Conservation (phyloP, 305 asterid genomes). For the Plantago lanceolata region DNA sequence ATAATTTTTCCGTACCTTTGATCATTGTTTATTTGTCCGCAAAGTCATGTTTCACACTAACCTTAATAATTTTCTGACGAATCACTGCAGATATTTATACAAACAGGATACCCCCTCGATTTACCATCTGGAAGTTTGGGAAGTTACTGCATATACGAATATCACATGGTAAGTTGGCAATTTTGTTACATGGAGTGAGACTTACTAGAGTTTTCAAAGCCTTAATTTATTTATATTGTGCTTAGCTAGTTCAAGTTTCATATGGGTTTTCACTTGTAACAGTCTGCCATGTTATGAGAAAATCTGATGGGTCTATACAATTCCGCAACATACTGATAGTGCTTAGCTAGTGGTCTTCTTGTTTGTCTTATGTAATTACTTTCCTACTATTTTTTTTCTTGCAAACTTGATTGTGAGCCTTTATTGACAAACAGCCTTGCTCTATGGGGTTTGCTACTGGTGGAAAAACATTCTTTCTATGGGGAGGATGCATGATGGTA, state of each 20-base stretch:
- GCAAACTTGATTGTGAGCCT: conserved; percentile 20
- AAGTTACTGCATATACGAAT: conserved; percentile 96
- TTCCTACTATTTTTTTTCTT: conserved; percentile 12
- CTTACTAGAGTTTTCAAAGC: too few species aligned
- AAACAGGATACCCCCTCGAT: conserved; percentile 99
- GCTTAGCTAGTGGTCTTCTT: conserved; percentile 20
- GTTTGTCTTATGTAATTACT: conserved; percentile 14
- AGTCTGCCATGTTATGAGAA: too few species aligned
- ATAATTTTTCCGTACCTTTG: conserved; percentile 9
- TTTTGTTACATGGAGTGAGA: not conserved
- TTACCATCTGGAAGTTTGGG: conserved; percentile 98
- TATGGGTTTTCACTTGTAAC: too few species aligned
- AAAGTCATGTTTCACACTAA: conserved; percentile 19
- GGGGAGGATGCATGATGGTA: conserved; percentile 99
- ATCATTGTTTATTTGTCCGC: conserved; percentile 15
- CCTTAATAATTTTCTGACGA: conserved; percentile 17
- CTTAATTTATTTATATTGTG: too few species aligned
- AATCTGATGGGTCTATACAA: too few species aligned
- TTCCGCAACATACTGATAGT: not conserved
- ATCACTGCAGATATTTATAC: conserved; percentile 80
- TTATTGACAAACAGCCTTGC: conserved; percentile 76
- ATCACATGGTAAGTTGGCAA: conserved; percentile 78
- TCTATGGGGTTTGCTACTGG: conserved; percentile 99
- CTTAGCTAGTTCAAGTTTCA: too few species aligned
- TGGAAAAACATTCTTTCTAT: conserved; percentile 88